Conservation (phyloP, 805 yeast species). For the Candida adriatica region DNA sequence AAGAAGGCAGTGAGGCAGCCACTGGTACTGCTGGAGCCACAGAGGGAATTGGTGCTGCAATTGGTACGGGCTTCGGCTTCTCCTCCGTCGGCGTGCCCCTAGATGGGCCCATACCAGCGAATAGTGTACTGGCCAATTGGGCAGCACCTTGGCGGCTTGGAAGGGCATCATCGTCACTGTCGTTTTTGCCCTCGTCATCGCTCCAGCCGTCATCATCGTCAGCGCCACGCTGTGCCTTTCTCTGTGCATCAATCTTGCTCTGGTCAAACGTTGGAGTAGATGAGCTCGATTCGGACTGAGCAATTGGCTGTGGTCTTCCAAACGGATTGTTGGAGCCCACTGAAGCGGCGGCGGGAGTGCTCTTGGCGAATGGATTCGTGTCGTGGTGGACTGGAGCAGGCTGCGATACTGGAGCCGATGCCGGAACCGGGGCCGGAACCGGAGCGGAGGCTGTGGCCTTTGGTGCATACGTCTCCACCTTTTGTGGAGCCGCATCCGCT, state of each 20-base stretch:
- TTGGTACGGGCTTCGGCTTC: constrained; percentile 18
- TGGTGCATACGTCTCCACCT: constrained; percentile 18
- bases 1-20: constrained; percentile 8
- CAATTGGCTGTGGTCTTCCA: constrained; percentile 38
- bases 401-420: constrained; percentile 14
- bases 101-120: constrained; percentile 22
- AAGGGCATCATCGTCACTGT: constrained; percentile 26
- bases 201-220: constrained; percentile 26
- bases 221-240: constrained; percentile 59
- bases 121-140: constrained; percentile 22
- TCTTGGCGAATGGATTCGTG: constrained; percentile 23
- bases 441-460: constrained; percentile 1
- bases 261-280: constrained; percentile 37
- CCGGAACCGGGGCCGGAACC: constrained; percentile 13
- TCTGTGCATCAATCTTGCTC: constrained; percentile 58
- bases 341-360: constrained; percentile 6
- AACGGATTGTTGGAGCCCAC: constrained; percentile 44
- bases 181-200: constrained; percentile 27
- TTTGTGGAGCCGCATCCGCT: constrained; percentile 17
- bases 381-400: constrained; percentile 15
- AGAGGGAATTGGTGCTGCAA: constrained; percentile 24
- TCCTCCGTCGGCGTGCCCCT: constrained; percentile 17
- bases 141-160: constrained; percentile 27
- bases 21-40: constrained; percentile 11
- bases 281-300: constrained; percentile 17